These are phyloP conservation scores for Phoma sp. DNA, from an alignment of 2,329 filamentous ascomycete species.

Conservation along the genomic window DNA sequence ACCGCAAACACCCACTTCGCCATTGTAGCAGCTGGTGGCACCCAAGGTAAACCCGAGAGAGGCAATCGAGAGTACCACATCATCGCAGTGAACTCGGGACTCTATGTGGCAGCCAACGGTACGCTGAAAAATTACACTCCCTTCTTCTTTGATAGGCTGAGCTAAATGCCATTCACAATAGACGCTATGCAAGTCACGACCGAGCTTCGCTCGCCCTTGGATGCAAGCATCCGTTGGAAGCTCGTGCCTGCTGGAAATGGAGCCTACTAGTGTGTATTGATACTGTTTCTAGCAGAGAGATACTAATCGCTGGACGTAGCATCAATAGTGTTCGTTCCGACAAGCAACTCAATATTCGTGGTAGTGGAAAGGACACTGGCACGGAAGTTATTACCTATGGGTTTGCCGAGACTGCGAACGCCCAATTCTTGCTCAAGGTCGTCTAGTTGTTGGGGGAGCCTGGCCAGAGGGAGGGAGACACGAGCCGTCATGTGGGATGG, in stretches of 20 bases:
- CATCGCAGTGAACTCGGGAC: not conserved
- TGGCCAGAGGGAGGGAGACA: too few species aligned
- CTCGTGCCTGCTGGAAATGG: not conserved
- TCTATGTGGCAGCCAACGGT: slow-evolving; percentile 1
- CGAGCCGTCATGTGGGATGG: too few species aligned
- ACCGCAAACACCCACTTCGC: not conserved
- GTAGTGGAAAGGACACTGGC: not conserved
- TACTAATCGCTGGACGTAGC: not conserved
- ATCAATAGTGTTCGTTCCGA: not conserved
- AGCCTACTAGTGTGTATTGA: not conserved
- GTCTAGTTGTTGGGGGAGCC: not conserved
- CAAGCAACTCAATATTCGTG: not conserved
- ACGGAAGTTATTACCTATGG: not conserved
- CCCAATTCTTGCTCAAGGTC: not conserved
- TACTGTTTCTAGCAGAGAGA: not conserved
- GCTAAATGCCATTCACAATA: not conserved
- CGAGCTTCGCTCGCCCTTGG: not conserved
- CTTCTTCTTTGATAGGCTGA: not conserved
- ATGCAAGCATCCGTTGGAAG: slow-evolving; percentile 3
- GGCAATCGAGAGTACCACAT: slow-evolving; percentile 2
- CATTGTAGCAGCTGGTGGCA: slow-evolving; percentile 3
- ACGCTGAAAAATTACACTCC: not conserved
- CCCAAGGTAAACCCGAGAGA: not conserved
- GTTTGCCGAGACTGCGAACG: not conserved
- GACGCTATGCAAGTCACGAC: not conserved